phyloP scores from a whole-genome alignment of 2,329 filamentous ascomycete species.

The Dendrostoma leiphaemia region DNA sequence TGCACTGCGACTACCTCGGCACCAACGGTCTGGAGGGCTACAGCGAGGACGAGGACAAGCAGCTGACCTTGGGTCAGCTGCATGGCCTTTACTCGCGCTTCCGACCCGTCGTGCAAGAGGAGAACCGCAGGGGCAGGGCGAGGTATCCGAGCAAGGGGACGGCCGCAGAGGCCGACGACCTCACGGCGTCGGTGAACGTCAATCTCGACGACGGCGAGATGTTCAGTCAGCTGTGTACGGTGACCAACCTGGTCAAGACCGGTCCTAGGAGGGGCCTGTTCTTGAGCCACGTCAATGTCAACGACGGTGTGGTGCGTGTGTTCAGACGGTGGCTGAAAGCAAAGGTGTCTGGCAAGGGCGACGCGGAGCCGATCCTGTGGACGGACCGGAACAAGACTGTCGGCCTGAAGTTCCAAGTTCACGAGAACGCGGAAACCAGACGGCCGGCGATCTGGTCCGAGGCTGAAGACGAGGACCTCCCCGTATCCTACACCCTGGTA shows the following conservation, averaged over 20 bases:
- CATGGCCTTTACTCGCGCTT: conserved; percentile 68
- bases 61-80: conserved; percentile 38
- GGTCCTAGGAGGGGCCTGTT: conserved; percentile 61
- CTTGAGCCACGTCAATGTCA: conserved; percentile 62
- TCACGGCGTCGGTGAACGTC: conserved; percentile 56
- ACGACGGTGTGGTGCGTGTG: conserved; percentile 67
- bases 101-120: conserved; percentile 58
- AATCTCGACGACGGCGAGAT: conserved; percentile 67
- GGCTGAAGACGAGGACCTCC: conserved; percentile 55
- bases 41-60: conserved; percentile 27
- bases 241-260: conserved; percentile 66
- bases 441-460: conserved; percentile 13
- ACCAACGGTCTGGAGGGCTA: conserved; percentile 55
- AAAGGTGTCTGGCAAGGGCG: conserved; percentile 41
- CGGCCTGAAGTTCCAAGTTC: conserved; percentile 67
- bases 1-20: conserved; percentile 64
- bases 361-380: conserved; percentile 59
- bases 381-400: conserved; percentile 60
- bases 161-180: conserved; percentile 23
- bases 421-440: conserved; percentile 53
- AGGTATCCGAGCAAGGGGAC: conserved; percentile 31
- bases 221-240: conserved; percentile 72
- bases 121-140: conserved; percentile 39
- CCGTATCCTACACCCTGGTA: conserved; percentile 67
- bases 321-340: conserved; percentile 70